These are phyloP conservation scores for Mollisia scopiformis DNA, from an alignment of 2,329 filamentous ascomycete genomes.

Conservation along the genomic window DNA sequence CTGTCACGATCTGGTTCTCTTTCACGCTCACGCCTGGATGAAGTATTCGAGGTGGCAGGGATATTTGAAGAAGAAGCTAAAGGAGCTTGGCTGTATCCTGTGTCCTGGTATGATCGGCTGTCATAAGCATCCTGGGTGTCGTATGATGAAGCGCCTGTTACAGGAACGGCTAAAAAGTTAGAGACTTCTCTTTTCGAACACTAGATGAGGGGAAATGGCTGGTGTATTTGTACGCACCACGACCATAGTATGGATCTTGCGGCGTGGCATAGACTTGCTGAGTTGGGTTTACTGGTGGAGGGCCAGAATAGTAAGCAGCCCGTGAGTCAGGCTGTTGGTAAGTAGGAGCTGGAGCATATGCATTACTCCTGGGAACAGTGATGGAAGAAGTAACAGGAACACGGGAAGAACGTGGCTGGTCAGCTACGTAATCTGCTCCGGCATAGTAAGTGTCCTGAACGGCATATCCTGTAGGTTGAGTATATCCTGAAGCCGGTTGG, in stretches of 20 bases:
- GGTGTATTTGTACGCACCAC: constrained; percentile 58
- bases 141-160: constrained; percentile 28
- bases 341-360: constrained; percentile 20
- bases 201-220: constrained; percentile 22
- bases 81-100: constrained; percentile 27
- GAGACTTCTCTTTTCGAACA: constrained; percentile 30
- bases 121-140: constrained; percentile 26
- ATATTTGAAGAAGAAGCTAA: constrained; percentile 26
- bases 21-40: constrained; percentile 31
- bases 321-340: constrained; percentile 25
- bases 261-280: constrained; percentile 40
- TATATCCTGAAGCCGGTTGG: constrained; percentile 30
- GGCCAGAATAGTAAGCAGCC: constrained; percentile 21
- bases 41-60: constrained; percentile 28
- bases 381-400: constrained; percentile 20
- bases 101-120: constrained; percentile 26
- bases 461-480: constrained; percentile 28
- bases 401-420: constrained; percentile 17
- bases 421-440: constrained; percentile 31
- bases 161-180: constrained; percentile 36
- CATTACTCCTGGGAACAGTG: constrained; percentile 24
- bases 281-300: constrained; percentile 39
- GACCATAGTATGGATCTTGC: constrained; percentile 58
- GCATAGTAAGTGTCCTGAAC: constrained; percentile 33
- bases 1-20: constrained; percentile 30